Evolutionary conservation across 1,284 basidiomycete species (phyloP), one percentile per base, ranked within the genome.

Genomic region (Ganoderma boninense): DNA sequence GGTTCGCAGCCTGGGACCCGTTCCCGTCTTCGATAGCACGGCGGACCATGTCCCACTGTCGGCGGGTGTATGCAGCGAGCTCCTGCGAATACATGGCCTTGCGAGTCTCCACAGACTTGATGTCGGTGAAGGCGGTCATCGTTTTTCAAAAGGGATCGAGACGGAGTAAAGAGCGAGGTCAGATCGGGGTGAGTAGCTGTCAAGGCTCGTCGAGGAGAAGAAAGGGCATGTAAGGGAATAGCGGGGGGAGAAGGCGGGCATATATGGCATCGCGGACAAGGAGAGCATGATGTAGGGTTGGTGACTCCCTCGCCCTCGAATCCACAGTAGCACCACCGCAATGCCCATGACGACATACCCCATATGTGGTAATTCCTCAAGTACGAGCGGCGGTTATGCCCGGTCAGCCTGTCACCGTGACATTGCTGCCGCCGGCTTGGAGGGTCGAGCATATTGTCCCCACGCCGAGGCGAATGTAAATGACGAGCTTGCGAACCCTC

Each of bases 21-120:
- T 64, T 49, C 49, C 69, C 67, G 14, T 66, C 67, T 54, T 82
- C 78, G 61, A 78, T 71, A 3, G 74, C 64, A 57, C 78, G 76
- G 76, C 81, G 78, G 38, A 79, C 80, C 23, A 75, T 56, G 64
- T 86, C 83, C 85, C 87, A 89, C 76, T 91, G 90, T 60, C 83
- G 83, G 54, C 86, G 80, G 6, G 90, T 92, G 77, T 90, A 84
- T 4, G 83, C 87, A 0, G 87, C 87, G n/a, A 92, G 80, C 75
- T 90, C 85, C 60, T 82, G 83, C 5, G 89, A 85, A 74, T 92
- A 91, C 40, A 81, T 81, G 38, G 80, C 81, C 76, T 87, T 89
- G 75, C 84, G 81, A 52, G 85, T 80, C 72, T 90, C 86, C 65
- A 85, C 62, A 46, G 77, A 75, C 32, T 73, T 73, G 23, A 67